Evolutionary conservation across 1,284 basidiomycete species (phyloP).

Genomic region (Salmacisia buchloeana): DNA sequence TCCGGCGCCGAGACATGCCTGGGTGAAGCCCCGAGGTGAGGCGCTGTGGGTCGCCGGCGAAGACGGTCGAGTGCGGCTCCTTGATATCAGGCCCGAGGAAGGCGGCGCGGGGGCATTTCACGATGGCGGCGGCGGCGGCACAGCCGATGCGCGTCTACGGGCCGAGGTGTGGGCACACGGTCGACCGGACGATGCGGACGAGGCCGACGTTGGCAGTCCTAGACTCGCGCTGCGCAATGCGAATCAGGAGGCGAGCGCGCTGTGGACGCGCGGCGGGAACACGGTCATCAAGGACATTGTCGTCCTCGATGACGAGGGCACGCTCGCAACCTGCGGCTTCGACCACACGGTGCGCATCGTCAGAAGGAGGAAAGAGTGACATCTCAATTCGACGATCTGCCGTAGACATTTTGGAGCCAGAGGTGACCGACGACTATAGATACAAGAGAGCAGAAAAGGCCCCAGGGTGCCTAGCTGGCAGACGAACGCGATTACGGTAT

Average conservation of each 20-base stretch:
- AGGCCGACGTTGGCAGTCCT: neutral
- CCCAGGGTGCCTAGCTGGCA: too few relatives aligned
- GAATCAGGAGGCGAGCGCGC: constrained; percentile 13
- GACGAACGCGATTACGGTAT: too few relatives aligned
- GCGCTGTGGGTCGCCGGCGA: constrained; percentile 40
- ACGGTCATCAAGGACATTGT: constrained; percentile 41
- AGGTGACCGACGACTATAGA: too few relatives aligned
- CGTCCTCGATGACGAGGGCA: constrained; percentile 20
- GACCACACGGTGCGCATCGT: constrained; percentile 32
- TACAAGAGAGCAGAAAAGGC: too few relatives aligned
- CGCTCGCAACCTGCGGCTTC: constrained; percentile 39
- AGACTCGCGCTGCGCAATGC: neutral
- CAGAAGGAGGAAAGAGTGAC: neutral
- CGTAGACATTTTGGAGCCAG: neutral
- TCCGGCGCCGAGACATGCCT: constrained; percentile 30
- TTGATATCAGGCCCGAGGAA: constrained; percentile 26
- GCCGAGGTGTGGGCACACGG: constrained; percentile 31
- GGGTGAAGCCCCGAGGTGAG: constrained; percentile 24
- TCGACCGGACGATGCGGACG: neutral
- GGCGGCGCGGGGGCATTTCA: neutral
- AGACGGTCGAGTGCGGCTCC: constrained; percentile 36
- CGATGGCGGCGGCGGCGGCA: neutral
- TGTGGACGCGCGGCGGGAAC: constrained; percentile 41
- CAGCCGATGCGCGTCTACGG: constrained; percentile 11
- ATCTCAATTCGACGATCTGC: too few relatives aligned